A percentile compares a stretch with the other conserved stretches of the same genome.
Conservation (phyloP, 441 rosid species). For the Raphanus hybrid region DNA sequence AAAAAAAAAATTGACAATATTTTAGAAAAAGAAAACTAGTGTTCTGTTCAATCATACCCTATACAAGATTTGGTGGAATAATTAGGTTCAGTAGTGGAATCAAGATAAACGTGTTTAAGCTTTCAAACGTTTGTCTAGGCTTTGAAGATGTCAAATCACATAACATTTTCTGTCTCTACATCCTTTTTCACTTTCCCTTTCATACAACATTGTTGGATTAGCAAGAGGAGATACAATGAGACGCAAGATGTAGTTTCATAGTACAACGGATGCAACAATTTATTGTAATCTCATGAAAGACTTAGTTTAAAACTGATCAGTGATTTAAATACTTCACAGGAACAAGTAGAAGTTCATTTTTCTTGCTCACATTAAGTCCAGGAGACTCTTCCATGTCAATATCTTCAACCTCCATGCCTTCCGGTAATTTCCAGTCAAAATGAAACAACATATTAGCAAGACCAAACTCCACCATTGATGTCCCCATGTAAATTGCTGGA, state of each 20-base stretch:
- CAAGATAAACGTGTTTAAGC: conserved; percentile 1
- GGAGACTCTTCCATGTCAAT: conserved; percentile 49
- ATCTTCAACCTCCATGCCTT: conserved; percentile 35
- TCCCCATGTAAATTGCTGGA: conserved; percentile 54
- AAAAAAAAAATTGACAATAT: too few species aligned
- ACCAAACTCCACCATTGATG: conserved; percentile 45
- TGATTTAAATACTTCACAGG: neutral
- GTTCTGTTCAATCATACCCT: too few species aligned
- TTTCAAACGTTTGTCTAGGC: neutral
- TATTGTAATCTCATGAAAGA: neutral
- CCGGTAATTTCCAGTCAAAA: conserved; percentile 60
- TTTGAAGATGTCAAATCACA: neutral
- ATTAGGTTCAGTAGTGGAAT: conserved; percentile 11
- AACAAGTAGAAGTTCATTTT: neutral
- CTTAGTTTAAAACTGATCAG: neutral
- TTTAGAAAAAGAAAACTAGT: too few species aligned
- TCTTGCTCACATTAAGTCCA: neutral
- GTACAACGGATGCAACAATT: neutral
- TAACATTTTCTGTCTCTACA: neutral
- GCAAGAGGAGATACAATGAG: neutral
- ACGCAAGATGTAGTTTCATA: neutral
- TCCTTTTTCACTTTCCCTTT: neutral
- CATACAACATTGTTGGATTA: neutral
- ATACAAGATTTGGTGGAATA: neutral
- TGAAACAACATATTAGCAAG: conserved; percentile 58